Base-by-base conservation (phyloP, 1,284 basidiomycete species). In the Hemileia vastatrix region DNA sequence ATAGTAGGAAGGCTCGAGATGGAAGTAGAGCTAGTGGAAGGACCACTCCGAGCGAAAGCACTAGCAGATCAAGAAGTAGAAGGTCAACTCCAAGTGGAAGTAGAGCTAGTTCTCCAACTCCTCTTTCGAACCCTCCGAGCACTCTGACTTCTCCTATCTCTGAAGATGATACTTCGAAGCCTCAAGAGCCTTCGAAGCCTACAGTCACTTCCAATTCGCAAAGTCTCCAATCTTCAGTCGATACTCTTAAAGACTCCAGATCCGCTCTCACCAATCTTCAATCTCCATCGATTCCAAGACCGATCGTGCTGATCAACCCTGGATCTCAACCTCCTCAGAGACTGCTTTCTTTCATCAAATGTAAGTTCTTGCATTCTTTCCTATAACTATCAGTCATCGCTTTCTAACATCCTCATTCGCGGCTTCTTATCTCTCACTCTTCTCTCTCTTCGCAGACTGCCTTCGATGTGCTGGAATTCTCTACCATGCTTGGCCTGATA, bases 391-490 rank as follows among this genome's bases (percentile, higher is more conserved):
- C 67, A 56, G 1, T 50, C 36, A 21, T 65, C 65, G 5, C 63
- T 59, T 1, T 66, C 67, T 2, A 54, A 67, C 18, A 66, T 72
- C 36, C 55, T 77, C 31, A 64, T 71, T 0, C 70, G 70, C 19
- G 73, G 77, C 64, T 70, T 74, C 13, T 70, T 77, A n/a, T 65
- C 67, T 23, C 72, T 76, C 23, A 71, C 78, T 15, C 61, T 77
- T 49, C 36, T 75, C 73, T 18, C 79, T 78, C 64, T 65, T 80
- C 67, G 78, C 78, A 65, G 79, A 82, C 64, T 78, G 80, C 27
- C 69, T 82, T 6, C 78, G 81, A 11, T 81, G 78, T 19, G 74
- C 77, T 0, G 80, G 81, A 1, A 80, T 81, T 58, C 69, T 81
- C 24, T 81, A 81, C 67, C 80, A 82, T 68, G 75, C n/a, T n/a